Evolutionary conservation across 2,329 filamentous ascomycete genomes (phyloP), one percentile per base, ranked within the genome.

Genomic region (Basipetospora chlamydospora): DNA sequence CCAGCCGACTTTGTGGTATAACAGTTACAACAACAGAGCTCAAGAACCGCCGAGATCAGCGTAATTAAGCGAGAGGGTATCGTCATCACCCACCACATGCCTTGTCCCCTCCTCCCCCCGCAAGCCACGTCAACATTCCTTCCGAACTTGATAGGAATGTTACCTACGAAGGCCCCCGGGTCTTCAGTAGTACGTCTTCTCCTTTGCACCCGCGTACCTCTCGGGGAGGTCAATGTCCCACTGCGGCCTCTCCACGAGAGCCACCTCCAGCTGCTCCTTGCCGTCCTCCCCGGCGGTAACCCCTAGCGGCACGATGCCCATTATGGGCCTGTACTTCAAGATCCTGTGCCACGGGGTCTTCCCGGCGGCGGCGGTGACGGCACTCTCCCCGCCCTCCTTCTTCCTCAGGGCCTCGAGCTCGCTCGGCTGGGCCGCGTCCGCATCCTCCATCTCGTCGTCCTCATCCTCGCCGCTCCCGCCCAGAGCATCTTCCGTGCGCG

Each of bases 291-390:
- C n/a, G n/a, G n/a, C n/a, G n/a, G n/a, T n/a, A n/a, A n/a, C n/a
- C 20, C 43, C 50, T 43, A 68, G 56, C 29, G 64, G 61, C 25
- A 73, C 67, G 26, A 77, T 59, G 37, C 87, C 90, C 42, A 98
- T 64, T 47, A 98, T 86, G n/a, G 87, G 83, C 40, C 87, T 72
- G 58, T 96, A 98, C 57, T 93, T 92, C 66, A 81, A 86, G 5
- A 87, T 93, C 52, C 78, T 74, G 84, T 86, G 96, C 60, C 62
- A 70, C n/a, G n/a, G n/a, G 42, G 56, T 59, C 42, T 11, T 26
- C 45, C 57, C 55, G 37, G 49, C 52, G 21, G 51, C 48, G 5
- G 43, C 47, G 23, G 53, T 51, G 18, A 53, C 53, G 43, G 59
- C 56, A 6, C 55, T 52, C 13, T 61, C 58, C 38, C 63, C 55